Evolutionary conservation across 306 rosid genomes (phyloP).

Genomic region (Vigna nakashimae): DNA sequence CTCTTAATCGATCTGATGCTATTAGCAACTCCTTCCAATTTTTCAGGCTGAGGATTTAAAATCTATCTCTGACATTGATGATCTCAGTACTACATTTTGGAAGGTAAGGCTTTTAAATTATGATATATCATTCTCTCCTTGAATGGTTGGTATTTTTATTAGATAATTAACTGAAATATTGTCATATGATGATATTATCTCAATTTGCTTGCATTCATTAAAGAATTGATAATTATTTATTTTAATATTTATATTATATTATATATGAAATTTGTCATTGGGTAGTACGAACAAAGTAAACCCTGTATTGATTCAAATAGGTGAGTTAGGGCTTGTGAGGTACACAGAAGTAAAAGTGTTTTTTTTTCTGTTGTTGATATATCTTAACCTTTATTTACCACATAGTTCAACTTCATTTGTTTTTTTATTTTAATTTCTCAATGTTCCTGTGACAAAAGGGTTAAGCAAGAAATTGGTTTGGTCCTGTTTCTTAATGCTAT

Average conservation of each 20-base stretch:
- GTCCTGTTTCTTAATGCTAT: neutral
- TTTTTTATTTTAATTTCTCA: neutral
- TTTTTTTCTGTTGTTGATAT: neutral
- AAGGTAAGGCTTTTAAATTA: conserved; percentile 46
- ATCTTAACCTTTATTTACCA: neutral
- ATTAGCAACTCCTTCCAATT: conserved; percentile 12
- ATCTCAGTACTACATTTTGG: conserved; percentile 53
- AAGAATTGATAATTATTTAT: neutral
- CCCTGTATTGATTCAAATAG: neutral
- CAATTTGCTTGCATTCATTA: conserved; percentile 25
- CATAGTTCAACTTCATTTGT: neutral
- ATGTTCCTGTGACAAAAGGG: neutral
- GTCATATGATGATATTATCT: conserved; percentile 9
- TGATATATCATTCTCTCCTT: conserved; percentile 9
- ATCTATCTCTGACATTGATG: conserved; percentile 58
- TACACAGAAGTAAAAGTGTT: conserved; percentile 1
- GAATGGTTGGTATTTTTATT: conserved; percentile 34
- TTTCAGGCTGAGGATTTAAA: conserved; percentile 54
- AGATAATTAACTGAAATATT: conserved; percentile 15
- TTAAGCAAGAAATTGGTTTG: neutral
- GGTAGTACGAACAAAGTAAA: conserved; percentile 9
- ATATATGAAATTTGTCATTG: neutral
- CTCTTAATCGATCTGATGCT: conserved; percentile 1
- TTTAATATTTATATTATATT: neutral
- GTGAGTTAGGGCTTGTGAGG: conserved; percentile 1